These are phyloP conservation scores for Prunus salicina DNA, from an alignment of 306 rosid species.

Conservation along the genomic window DNA sequence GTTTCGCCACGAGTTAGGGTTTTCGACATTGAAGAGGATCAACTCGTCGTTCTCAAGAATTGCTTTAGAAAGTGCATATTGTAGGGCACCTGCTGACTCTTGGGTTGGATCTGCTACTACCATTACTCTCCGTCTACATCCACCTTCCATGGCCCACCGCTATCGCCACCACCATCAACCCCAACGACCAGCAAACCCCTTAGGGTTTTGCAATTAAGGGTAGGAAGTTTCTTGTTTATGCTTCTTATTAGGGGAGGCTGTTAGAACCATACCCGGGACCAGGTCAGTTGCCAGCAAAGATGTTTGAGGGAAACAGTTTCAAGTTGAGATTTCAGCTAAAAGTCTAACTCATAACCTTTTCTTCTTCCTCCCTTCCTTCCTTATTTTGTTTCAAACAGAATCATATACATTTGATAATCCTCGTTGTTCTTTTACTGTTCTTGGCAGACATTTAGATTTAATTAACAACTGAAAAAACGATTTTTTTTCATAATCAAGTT, in stretches of 20 bases:
- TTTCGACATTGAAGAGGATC: slow-evolving; percentile 62
- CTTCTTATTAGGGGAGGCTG: slow-evolving; percentile 29
- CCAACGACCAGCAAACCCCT: not conserved
- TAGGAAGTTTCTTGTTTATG: slow-evolving; percentile 4
- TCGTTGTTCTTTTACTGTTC: not conserved
- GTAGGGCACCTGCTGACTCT: slow-evolving; percentile 69
- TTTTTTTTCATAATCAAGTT: not conserved
- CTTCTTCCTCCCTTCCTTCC: not conserved
- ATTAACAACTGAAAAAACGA: not conserved
- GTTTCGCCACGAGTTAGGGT: slow-evolving; percentile 45
- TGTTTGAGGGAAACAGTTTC: not conserved
- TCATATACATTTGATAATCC: not conserved
- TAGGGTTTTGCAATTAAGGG: slow-evolving; percentile 10
- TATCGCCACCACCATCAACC: slow-evolving; percentile 11
- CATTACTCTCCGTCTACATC: slow-evolving; percentile 45
- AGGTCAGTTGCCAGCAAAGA: slow-evolving; percentile 37
- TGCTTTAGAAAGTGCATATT: slow-evolving; percentile 62
- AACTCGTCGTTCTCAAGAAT: slow-evolving; percentile 62
- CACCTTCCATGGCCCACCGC: slow-evolving; percentile 34
- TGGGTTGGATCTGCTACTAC: slow-evolving; percentile 74
- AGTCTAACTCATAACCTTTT: not conserved
- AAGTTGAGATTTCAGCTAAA: not conserved
- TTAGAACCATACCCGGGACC: slow-evolving; percentile 35
- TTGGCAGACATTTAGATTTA: not conserved
- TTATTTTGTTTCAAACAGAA: not conserved